These are phyloP conservation scores for Cercophora scortea DNA, from an alignment of 495 filamentous ascomycete species.

Conservation along the genomic window DNA sequence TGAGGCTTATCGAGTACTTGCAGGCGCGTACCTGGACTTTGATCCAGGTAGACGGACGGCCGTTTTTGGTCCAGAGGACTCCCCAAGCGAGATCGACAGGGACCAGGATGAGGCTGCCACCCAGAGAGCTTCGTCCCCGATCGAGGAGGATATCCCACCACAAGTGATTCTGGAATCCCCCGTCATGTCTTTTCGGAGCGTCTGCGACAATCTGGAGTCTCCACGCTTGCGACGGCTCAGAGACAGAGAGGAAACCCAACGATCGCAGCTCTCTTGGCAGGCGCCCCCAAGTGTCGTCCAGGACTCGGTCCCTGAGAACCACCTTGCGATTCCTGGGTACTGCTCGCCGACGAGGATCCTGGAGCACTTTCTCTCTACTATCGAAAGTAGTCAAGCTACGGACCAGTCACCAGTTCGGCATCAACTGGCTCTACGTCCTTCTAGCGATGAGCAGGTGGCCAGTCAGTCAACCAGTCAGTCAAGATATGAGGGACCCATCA, in stretches of 20 bases:
- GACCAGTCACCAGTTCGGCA: neutral
- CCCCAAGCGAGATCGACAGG: neutral
- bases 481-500: no score
- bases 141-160: no score
- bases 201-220: slow-evolving; percentile 35
- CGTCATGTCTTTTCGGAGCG: slow-evolving; percentile 37
- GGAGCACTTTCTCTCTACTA: slow-evolving; percentile 28
- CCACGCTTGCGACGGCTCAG: slow-evolving; percentile 18
- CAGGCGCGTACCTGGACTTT: slow-evolving; percentile 54
- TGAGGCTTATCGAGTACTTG: slow-evolving; percentile 52
- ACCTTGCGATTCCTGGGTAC: slow-evolving; percentile 15
- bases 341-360: slow-evolving; percentile 35
- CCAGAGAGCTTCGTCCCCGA: no score
- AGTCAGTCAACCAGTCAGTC: neutral
- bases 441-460: neutral
- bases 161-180: slow-evolving; percentile 13
- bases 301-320: slow-evolving; percentile 31
- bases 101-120: no score
- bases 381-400: slow-evolving; percentile 16
- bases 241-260: neutral
- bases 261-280: slow-evolving; percentile 24
- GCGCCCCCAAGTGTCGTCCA: slow-evolving; percentile 31
- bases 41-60: slow-evolving; percentile 22
- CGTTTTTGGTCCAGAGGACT: neutral
- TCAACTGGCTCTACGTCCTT: neutral